Percentiles rank a stretch among this genome's conserved stretches.
These are phyloP conservation scores for Nyctanthes arbortristis DNA, from an alignment of 257 asterid species.

Conservation along the genomic window DNA sequence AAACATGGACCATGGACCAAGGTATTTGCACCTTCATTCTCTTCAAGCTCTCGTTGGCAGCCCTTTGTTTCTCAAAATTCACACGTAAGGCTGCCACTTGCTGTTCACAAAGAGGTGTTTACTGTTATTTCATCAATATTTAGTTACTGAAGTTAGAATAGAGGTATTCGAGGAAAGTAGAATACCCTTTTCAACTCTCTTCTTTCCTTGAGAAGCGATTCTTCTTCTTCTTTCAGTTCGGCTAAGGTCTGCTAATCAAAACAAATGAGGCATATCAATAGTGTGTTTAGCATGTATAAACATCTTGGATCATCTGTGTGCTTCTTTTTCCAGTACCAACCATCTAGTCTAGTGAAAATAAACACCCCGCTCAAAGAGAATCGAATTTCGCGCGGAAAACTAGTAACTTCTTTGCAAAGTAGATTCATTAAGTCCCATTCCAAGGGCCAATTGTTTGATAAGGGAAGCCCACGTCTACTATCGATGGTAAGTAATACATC, in stretches of 20 bases:
- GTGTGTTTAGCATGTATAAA: too few species aligned
- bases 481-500: neutral
- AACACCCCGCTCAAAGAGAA: neutral
- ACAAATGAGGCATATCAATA: neutral
- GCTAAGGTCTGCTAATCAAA: slow-evolving; percentile 52
- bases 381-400: neutral
- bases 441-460: neutral
- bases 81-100: slow-evolving; percentile 37
- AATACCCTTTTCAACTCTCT: slow-evolving; percentile 66
- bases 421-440: neutral
- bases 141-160: neutral
- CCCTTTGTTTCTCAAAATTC: slow-evolving; percentile 56
- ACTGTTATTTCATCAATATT: neutral
- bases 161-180: neutral
- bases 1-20: neutral
- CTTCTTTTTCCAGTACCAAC: too few species aligned
- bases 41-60: slow-evolving; percentile 55
- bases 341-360: neutral
- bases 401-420: neutral
- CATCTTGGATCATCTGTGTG: too few species aligned
- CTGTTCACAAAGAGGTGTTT: slow-evolving; percentile 34
- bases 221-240: slow-evolving; percentile 66
- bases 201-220: slow-evolving; percentile 54
- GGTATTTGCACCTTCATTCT: slow-evolving; percentile 56
- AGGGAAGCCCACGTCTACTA: neutral